phyloP scores from a whole-genome alignment of 2,329 filamentous ascomycete species.

The Fusarium mangiferae region DNA sequence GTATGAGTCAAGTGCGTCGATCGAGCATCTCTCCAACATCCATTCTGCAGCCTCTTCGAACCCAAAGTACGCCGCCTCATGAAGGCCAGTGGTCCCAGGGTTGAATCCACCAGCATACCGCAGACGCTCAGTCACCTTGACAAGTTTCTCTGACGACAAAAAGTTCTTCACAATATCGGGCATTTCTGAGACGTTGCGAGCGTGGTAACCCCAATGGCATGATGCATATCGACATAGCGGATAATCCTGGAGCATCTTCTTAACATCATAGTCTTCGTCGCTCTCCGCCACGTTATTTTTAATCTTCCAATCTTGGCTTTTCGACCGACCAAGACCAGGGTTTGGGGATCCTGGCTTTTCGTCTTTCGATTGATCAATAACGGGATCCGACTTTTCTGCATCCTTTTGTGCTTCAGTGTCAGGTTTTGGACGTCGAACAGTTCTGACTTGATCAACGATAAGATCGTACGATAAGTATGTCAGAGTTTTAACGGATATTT shows the following conservation, averaged over 20 bases:
- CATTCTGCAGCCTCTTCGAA: neutral
- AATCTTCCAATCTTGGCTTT: neutral
- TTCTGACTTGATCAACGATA: neutral
- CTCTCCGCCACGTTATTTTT: conserved; percentile 43
- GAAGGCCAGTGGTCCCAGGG: neutral
- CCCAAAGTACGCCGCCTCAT: conserved; percentile 6
- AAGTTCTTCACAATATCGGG: neutral
- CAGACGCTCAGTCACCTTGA: neutral
- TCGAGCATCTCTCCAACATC: neutral
- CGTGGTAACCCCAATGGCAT: neutral
- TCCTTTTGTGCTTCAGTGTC: neutral
- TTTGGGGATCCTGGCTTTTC: conserved; percentile 6
- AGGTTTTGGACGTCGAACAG: neutral
- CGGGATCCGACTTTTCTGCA: neutral
- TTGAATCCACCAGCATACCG: neutral
- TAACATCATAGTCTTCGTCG: conserved; percentile 43
- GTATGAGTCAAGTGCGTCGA: neutral
- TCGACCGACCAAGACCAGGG: neutral
- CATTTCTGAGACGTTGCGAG: neutral
- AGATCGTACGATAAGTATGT: neutral
- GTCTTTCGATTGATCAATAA: neutral
- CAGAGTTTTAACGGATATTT: neutral
- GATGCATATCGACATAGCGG: neutral
- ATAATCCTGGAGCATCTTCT: conserved; percentile 46
- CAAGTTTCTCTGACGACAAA: neutral